Percentiles rank a stretch among this genome's conserved stretches.
phyloP scores from a whole-genome alignment of 1,139 yeast species.

The Eremothecium cymbalariae region DNA sequence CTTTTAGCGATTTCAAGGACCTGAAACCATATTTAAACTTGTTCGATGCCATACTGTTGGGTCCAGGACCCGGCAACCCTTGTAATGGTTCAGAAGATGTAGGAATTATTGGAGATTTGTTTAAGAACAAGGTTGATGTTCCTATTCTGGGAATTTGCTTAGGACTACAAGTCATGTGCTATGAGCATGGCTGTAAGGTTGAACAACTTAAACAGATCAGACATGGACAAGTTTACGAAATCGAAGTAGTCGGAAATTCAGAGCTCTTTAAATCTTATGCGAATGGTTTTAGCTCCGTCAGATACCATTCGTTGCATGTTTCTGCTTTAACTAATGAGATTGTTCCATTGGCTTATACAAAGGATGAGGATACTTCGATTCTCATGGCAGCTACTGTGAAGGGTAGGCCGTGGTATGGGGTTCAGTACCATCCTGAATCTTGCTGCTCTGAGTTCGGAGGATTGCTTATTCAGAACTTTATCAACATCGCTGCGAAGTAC shows the following conservation, averaged over 20 bases:
- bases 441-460: conserved; percentile 70
- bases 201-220: conserved; percentile 48
- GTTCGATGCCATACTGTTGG: conserved; percentile 77
- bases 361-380: conserved; percentile 34
- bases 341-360: conserved; percentile 51
- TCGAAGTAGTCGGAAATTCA: conserved; percentile 30
- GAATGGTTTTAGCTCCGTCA: conserved; percentile 51
- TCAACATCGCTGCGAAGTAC: conserved; percentile 41
- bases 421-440: conserved; percentile 96
- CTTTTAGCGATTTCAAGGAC: conserved; percentile 38
- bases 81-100: conserved; percentile 47
- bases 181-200: conserved; percentile 54
- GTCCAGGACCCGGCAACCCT: conserved; percentile 98
- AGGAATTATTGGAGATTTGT: conserved; percentile 54
- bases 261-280: conserved; percentile 38
- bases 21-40: conserved; percentile 34
- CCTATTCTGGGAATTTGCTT: conserved; percentile 89
- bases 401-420: conserved; percentile 71
- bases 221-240: conserved; percentile 75
- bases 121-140: conserved; percentile 28
- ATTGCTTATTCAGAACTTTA: conserved; percentile 53
- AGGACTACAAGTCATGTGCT: conserved; percentile 82
- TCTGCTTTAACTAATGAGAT: conserved; percentile 27
- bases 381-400: conserved; percentile 75
- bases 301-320: conserved; percentile 84